Base-by-base conservation (phyloP, 2,329 filamentous ascomycete genomes). In the Penicillium olsonii region DNA sequence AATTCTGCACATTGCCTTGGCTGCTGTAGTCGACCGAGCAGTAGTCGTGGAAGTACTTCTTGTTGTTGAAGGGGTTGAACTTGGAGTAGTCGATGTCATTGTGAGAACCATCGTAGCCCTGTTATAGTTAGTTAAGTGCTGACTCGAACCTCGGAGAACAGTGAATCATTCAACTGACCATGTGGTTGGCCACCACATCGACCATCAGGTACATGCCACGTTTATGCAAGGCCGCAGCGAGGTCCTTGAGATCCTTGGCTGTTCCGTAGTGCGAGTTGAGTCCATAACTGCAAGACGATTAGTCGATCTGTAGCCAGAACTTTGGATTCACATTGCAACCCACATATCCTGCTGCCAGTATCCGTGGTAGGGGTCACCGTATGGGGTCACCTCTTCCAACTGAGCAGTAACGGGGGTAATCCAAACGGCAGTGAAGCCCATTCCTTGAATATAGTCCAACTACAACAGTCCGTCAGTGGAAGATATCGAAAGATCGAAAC, bases 151-250 rank as follows among this genome's bases (percentile, higher is more conserved):
- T 19, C 33, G 7, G 14, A 31, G 12, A 17, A 34, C 19, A 15
- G 1, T 22, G 0, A 8, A 5, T 17, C 3, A 7, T 5, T 38
- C 10, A 2, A 27, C 42, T 22, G 24, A 59, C 57, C 57, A 60
- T 55, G 20, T 60, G 50, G 18, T 60, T 60, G 17, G 57, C 56
- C 2, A 84, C 81, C 1, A 84, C 69, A 52, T 84, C 82, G 2
- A 84, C 72, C 82, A 85, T 85, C 31, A 84, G 68, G 56, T 81
- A 82, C 81, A 84, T 85, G 14, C 68, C 75, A 4, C 80, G 73
- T 15, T 68, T 64, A 59, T 86, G 83, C 2, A 84, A 67, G 2
- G 78, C 81, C 18, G 69, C 66, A 1, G 83, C 75, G 6, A 88
- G 74, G 4, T 73, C 75, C 55, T 78, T 77, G 48, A 88, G 72